A percentile compares a stretch with the other conserved stretches of the same genome.
Conservation (phyloP, 768 basidiomycete species). For the Exidia glandulosa region DNA sequence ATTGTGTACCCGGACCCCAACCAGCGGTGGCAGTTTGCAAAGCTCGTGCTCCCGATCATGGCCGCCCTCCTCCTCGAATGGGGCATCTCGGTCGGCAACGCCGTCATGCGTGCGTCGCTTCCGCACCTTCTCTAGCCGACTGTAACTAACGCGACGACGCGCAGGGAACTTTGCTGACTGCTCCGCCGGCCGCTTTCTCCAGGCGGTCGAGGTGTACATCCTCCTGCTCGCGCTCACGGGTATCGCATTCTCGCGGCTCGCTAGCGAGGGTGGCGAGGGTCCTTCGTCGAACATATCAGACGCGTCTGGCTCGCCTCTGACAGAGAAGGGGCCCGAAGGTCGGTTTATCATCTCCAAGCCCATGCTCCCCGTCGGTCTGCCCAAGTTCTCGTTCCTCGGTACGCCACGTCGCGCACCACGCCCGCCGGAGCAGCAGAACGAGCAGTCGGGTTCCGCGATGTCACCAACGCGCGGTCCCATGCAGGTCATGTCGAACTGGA, state of each 20-base stretch:
- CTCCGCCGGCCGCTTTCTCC: not conserved
- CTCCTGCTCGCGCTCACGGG: not conserved
- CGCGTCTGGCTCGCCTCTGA: no score
- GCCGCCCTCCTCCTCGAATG: not conserved
- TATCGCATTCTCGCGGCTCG: not conserved
- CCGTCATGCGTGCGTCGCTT: not conserved
- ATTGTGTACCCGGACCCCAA: not conserved
- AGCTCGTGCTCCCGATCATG: not conserved
- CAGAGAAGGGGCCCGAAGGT: not conserved
- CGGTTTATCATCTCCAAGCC: not conserved
- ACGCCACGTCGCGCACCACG: not conserved
- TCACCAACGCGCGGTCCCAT: not conserved
- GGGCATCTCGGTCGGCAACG: not conserved
- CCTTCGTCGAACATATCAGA: no score
- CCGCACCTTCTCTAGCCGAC: no score
- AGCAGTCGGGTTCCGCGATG: no score
- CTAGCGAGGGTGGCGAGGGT: no score
- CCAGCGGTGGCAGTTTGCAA: not conserved
- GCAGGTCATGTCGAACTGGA: not conserved
- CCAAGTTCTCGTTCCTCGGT: not conserved
- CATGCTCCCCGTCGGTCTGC: not conserved
- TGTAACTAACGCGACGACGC: not conserved
- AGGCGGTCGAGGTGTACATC: constrained; percentile 1
- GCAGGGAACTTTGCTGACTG: not conserved
- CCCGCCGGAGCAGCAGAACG: not conserved